Evolutionary conservation across 306 rosid genomes (phyloP).

Genomic region (Quercus bicolor): DNA sequence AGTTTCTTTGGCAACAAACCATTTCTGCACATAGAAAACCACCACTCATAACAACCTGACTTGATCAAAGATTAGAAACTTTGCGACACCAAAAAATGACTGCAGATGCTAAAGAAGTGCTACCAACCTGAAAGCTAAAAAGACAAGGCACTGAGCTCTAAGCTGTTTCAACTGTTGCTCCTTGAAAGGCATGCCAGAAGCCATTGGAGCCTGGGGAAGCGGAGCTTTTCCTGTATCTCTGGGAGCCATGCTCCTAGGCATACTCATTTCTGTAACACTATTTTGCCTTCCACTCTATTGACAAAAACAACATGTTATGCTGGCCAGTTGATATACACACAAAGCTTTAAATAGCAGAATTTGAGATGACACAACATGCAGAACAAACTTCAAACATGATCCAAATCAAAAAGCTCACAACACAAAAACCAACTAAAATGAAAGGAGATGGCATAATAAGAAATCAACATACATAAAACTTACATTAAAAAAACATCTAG

Average conservation of each 20-base stretch:
- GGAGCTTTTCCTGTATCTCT: conserved; percentile 87
- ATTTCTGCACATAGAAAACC: conserved; percentile 61
- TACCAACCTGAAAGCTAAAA: conserved; percentile 88
- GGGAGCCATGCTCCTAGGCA: conserved; percentile 56
- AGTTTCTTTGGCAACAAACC: conserved; percentile 88
- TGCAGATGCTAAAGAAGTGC: conserved; percentile 3
- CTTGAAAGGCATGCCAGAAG: conserved; percentile 69
- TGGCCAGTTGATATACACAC: conserved; percentile 22
- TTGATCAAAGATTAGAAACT: conserved; percentile 6
- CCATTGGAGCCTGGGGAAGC: conserved; percentile 31
- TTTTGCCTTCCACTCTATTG: conserved; percentile 71
- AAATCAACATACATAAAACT: neutral
- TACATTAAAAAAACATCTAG: neutral
- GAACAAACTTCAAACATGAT: neutral
- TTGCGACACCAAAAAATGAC: conserved; percentile 6
- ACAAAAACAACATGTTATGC: conserved; percentile 35
- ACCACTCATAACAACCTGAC: conserved; percentile 25
- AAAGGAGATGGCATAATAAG: neutral
- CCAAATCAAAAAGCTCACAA: neutral
- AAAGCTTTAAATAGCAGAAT: conserved; percentile 16
- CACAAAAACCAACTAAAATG: neutral
- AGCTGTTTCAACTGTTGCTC: conserved; percentile 98
- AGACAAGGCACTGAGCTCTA: conserved; percentile 99
- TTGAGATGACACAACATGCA: neutral
- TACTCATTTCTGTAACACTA: conserved; percentile 51